phyloP scores from a whole-genome alignment of 371 early-diverging fungal genomes.

The Rhizopus microsporus region DNA sequence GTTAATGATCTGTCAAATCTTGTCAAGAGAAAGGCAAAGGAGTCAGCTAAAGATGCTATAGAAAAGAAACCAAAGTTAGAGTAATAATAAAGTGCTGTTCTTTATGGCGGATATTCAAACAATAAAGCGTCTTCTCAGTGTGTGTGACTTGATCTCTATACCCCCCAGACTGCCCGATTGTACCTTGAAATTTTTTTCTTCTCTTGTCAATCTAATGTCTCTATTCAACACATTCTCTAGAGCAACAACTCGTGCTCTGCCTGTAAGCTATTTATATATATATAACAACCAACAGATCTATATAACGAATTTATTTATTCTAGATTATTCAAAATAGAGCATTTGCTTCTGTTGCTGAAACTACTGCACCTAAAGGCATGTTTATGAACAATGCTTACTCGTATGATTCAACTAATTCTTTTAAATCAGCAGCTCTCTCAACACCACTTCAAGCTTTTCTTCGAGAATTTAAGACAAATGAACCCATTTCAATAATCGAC shows the following conservation, averaged over 20 bases:
- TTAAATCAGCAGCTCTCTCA: conserved; percentile 12
- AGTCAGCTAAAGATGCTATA: conserved; percentile 1
- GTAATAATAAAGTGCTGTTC: not conserved
- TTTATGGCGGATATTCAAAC: not conserved
- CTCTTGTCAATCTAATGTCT: conserved; percentile 10
- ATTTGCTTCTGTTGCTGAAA: conserved; percentile 27
- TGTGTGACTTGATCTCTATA: conserved; percentile 7
- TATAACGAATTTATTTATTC: too few species aligned
- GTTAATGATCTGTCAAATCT: conserved; percentile 48
- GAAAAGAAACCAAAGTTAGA: conserved; percentile 20
- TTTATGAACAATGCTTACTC: not conserved
- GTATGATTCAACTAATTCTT: not conserved
- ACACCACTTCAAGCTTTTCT: conserved; percentile 77
- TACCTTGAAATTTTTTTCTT: conserved; percentile 8
- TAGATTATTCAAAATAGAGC: conserved; percentile 25
- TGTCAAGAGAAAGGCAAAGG: conserved; percentile 42
- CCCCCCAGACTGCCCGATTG: conserved; percentile 4
- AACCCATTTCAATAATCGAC: conserved; percentile 73
- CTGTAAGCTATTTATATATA: not conserved
- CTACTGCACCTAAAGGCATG: conserved; percentile 22
- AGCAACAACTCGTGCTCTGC: not conserved
- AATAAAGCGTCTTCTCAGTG: not conserved
- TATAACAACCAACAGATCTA: not conserved
- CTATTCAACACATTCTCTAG: conserved; percentile 3
- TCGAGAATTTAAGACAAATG: conserved; percentile 75